Evolutionary conservation across 129 eudicot genomes (phyloP).

Genomic region (Chrysanthemum lavandulifolium): DNA sequence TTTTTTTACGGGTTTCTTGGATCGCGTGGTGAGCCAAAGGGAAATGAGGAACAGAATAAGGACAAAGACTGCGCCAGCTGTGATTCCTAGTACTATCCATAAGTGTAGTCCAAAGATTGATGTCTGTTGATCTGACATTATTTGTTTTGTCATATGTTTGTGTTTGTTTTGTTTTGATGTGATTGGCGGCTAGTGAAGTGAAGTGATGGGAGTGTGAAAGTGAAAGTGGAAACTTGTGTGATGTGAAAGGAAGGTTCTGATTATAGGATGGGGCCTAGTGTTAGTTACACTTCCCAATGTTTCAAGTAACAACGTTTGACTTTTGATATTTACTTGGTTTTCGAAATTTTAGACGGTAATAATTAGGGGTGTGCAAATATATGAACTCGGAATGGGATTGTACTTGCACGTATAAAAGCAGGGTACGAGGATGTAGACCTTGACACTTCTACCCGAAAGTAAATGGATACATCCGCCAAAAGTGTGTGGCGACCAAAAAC

Average conservation of each 20-base stretch:
- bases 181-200: background rate
- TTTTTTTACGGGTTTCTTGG: conserved; percentile 14
- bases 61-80: conserved; percentile 52
- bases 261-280: background rate
- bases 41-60: conserved; percentile 55
- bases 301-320: too few relatives aligned
- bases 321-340: too few relatives aligned
- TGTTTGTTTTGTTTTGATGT: background rate
- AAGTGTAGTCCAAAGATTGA: conserved; percentile 52
- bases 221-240: background rate
- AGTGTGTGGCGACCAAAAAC: too few relatives aligned
- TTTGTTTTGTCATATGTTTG: background rate
- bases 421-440: too few relatives aligned
- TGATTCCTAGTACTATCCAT: conserved; percentile 54
- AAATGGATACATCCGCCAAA: too few relatives aligned
- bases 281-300: background rate
- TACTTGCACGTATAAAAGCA: too few relatives aligned
- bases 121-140: conserved; percentile 50
- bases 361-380: too few relatives aligned
- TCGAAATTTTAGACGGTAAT: too few relatives aligned
- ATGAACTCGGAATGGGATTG: too few relatives aligned
- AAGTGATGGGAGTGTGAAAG: background rate
- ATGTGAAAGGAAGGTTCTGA: conserved; percentile 10
- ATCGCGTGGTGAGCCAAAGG: conserved; percentile 43
- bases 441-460: too few relatives aligned